Conservation (phyloP, 202 grass and related monocot species). For the Hordeum pubiflorum region DNA sequence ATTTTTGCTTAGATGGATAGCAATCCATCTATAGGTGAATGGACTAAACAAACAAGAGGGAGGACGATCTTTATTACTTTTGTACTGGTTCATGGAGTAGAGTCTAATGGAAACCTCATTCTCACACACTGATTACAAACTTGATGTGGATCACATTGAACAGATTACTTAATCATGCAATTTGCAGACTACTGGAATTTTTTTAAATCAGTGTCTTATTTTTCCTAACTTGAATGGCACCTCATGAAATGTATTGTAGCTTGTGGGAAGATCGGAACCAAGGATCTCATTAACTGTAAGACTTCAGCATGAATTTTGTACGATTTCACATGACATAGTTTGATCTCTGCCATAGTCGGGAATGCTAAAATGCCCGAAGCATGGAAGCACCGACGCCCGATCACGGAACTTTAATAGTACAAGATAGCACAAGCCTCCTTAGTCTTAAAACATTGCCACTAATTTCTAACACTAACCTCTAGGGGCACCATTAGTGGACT, state of each 20-base stretch:
- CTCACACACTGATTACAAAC: not conserved
- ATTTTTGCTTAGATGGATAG: constrained; percentile 64
- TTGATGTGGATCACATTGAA: not conserved
- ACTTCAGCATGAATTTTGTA: not conserved
- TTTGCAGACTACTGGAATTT: not conserved
- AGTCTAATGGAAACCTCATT: not conserved
- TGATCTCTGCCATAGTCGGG: not conserved
- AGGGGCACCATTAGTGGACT: not conserved
- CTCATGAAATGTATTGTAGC: not conserved
- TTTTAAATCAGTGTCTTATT: not conserved
- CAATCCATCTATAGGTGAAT: constrained; percentile 35
- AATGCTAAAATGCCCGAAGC: not conserved
- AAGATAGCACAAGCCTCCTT: not conserved
- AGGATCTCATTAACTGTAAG: not conserved
- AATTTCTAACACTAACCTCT: not conserved
- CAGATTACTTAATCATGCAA: not conserved
- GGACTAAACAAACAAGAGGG: constrained; percentile 11
- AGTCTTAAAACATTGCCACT: constrained; percentile 7
- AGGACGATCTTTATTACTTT: not conserved
- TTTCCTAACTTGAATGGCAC: not conserved
- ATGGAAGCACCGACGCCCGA: not conserved
- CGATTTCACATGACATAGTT: not conserved
- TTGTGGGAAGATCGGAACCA: not conserved
- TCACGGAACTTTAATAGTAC: not conserved
- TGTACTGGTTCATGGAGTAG: not conserved